Conservation (phyloP, 2,329 filamentous ascomycete genomes). For the Hypocreales sp. region DNA sequence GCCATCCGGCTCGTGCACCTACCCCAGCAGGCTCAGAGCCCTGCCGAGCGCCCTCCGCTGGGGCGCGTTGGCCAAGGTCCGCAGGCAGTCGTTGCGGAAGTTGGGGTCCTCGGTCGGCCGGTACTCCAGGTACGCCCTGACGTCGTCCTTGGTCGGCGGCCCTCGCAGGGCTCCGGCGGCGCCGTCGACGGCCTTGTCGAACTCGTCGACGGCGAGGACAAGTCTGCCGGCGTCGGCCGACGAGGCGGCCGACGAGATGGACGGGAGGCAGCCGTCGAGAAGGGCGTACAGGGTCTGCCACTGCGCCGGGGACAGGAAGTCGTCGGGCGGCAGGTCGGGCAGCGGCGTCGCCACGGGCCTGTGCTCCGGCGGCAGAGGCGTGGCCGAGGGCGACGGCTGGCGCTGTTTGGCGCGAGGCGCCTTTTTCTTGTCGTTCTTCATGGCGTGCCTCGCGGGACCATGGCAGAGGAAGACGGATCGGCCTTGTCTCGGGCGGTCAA, state of each 20-base stretch:
- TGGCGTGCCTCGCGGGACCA: no score
- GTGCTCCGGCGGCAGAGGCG: not conserved
- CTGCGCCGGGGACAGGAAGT: conserved; percentile 30
- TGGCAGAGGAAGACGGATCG: no score
- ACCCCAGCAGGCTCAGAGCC: conserved; percentile 27
- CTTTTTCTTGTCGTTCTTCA: no score
- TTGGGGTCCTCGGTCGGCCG: conserved; percentile 32
- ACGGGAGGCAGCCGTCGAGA: conserved; percentile 44
- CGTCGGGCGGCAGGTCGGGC: conserved; percentile 11
- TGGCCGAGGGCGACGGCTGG: not conserved
- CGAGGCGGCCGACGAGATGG: conserved; percentile 27
- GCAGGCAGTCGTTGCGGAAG: conserved; percentile 34
- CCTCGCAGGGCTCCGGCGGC: conserved; percentile 19
- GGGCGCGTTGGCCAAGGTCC: conserved; percentile 22
- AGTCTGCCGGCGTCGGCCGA: conserved; percentile 20
- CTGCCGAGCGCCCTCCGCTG: conserved; percentile 20
- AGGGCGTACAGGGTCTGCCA: conserved; percentile 39
- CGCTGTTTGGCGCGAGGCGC: no score
- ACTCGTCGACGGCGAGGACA: conserved; percentile 31
- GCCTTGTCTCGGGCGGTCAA: no score
- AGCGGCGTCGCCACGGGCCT: conserved; percentile 6
- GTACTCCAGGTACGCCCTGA: conserved; percentile 37
- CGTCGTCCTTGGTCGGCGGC: conserved; percentile 23
- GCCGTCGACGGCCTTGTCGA: conserved; percentile 26
- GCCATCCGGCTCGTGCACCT: conserved; percentile 10